Base-by-base conservation (phyloP, 495 filamentous ascomycete genomes). In the Aspergillus panamensis region DNA sequence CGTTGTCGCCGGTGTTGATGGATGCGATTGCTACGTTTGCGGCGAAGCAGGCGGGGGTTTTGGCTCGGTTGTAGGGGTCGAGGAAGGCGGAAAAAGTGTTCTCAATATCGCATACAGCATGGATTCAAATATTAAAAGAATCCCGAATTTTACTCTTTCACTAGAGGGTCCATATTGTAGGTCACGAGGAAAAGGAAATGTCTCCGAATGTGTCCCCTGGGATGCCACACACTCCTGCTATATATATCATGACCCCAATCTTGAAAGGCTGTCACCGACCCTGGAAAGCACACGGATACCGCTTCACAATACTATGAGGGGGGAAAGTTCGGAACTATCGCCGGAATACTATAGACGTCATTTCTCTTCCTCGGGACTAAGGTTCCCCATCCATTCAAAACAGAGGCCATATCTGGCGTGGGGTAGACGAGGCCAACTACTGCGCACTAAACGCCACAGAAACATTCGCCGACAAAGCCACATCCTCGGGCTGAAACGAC, bases 331-430 rank as follows among this genome's bases (percentile, higher is more conserved):
- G 80, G 75, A 82, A 77, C 59, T 91, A 89, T 63, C 79, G 80
- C 0, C 88, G 79, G 68, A 85, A 88, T 61, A 84, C 89, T 10
- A 63, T 74, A 17, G 81, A 85, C 51, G 70, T 60, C 0, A 70
- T 81, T 25, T 65, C 75, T 6, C 6, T 51, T 1, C 69, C 0
- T 44, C 71, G n/a, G 86, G 87, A 2, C 54, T 80, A 10, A 87
- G 87, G 84, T 87, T 1, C 81, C 84, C 1, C 86, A 91, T 62
- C 81, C 80, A 0, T 75, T 82, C 0, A 86, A 89, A 64, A 78
- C 58, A 73, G 30, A 68, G n/a, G 84, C 85, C 0, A 80, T 89
- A 8, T 89, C 82, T 67, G 73, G 71, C 0, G 21, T 61, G 0
- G 63, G 61, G 3, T 55, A 64, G 70, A 49, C 29, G 47, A 30